Evolutionary conservation across 768 basidiomycete genomes (phyloP).

Genomic region (Mycena epipterygia): DNA sequence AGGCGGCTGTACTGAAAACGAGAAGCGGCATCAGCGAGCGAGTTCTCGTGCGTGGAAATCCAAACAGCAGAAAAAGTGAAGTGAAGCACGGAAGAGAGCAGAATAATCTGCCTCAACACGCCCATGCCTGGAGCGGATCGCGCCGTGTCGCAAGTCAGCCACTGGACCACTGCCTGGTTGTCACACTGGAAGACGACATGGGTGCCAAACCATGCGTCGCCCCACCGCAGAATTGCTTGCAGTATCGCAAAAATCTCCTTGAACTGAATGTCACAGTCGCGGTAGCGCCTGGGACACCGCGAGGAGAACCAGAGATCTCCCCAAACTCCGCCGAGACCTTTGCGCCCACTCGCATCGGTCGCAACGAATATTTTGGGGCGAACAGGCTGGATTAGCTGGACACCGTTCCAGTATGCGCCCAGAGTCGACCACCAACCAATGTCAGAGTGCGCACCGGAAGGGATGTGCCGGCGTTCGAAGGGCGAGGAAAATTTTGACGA

Average conservation of each 20-base stretch:
- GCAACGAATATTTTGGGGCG: slow-evolving; percentile 35
- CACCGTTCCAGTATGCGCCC: slow-evolving; percentile 47
- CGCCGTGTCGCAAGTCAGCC: slow-evolving; percentile 25
- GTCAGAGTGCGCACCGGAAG: slow-evolving; percentile 38
- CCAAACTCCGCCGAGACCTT: slow-evolving; percentile 46
- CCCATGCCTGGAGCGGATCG: slow-evolving; percentile 13
- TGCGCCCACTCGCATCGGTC: slow-evolving; percentile 50
- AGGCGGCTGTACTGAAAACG: slow-evolving; percentile 33
- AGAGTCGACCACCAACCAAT: slow-evolving; percentile 50
- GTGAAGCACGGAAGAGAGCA: slow-evolving; percentile 22
- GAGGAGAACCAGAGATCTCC: slow-evolving; percentile 44
- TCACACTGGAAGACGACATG: slow-evolving; percentile 48
- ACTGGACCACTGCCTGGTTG: slow-evolving; percentile 43
- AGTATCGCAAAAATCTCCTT: slow-evolving; percentile 50
- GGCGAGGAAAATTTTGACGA: slow-evolving; percentile 42
- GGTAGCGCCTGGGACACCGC: slow-evolving; percentile 40
- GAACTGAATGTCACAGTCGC: slow-evolving; percentile 46
- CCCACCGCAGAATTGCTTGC: slow-evolving; percentile 47
- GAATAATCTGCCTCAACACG: slow-evolving; percentile 22
- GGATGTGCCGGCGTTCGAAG: slow-evolving; percentile 40
- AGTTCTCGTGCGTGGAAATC: slow-evolving; percentile 28
- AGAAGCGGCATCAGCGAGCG: slow-evolving; percentile 35
- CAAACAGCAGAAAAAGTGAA: slow-evolving; percentile 33
- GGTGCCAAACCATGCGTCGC: slow-evolving; percentile 35
- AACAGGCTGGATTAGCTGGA: slow-evolving; percentile 35